phyloP scores from a whole-genome alignment of 2,329 filamentous ascomycete species.

The Ilyonectria destructans region DNA sequence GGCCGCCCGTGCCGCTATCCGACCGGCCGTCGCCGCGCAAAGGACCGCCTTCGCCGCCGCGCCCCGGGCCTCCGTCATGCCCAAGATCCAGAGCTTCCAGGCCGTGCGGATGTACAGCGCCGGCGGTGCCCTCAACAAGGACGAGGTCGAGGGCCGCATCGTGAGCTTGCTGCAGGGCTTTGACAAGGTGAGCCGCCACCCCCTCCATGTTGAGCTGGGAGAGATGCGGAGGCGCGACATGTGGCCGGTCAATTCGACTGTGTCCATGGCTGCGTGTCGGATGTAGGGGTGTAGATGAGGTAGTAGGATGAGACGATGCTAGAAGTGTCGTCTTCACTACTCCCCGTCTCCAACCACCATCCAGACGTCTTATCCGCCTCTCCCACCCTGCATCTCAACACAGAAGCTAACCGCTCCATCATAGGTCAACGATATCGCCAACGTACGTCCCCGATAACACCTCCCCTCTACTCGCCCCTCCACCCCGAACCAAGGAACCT shows the following conservation, averaged over 20 bases:
- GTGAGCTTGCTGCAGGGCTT: constrained; percentile 94
- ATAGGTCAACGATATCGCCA: constrained; percentile 78
- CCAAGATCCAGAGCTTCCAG: constrained; percentile 75
- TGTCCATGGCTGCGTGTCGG: neutral
- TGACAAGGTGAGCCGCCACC: constrained; percentile 78
- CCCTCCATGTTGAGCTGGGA: neutral
- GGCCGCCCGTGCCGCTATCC: constrained; percentile 69
- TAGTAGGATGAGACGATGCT: neutral
- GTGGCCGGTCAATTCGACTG: constrained; percentile 26
- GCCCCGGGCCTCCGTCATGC: constrained; percentile 70
- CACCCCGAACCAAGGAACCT: constrained; percentile 22
- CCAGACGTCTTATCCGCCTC: constrained; percentile 5
- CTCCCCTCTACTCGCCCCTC: constrained; percentile 30
- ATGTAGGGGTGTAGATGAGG: neutral
- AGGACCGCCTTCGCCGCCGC: constrained; percentile 73
- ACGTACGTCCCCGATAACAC: constrained; percentile 64
- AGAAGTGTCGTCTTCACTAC: neutral
- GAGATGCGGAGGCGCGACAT: neutral
- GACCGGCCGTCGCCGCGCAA: constrained; percentile 71
- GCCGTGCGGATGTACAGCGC: constrained; percentile 90
- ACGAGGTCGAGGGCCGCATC: constrained; percentile 93
- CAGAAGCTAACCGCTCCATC: constrained; percentile 50
- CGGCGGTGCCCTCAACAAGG: constrained; percentile 81
- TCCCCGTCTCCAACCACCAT: neutral
- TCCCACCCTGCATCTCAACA: constrained; percentile 1